Percentiles rank a stretch among this genome's conserved stretches.
Evolutionary conservation across 2,329 filamentous ascomycete genomes (phyloP).

Genomic region (Penicillium sp.): DNA sequence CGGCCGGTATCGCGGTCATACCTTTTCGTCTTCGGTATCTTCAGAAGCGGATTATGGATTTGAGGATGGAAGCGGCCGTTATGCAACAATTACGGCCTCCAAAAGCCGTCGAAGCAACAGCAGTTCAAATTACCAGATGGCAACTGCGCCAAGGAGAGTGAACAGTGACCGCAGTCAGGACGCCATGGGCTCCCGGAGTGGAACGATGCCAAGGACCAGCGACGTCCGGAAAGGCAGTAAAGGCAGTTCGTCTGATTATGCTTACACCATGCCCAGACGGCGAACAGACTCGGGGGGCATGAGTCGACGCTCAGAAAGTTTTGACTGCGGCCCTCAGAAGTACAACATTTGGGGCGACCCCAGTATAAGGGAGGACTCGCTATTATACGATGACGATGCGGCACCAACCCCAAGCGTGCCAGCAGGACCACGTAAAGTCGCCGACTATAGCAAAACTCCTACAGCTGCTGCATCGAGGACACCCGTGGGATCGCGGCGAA

Average conservation of each 20-base stretch:
- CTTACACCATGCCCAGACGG: slow-evolving; percentile 43
- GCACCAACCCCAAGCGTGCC: slow-evolving; percentile 83
- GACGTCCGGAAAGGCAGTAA: slow-evolving; percentile 61
- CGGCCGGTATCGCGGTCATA: slow-evolving; percentile 53
- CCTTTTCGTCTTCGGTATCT: slow-evolving; percentile 54
- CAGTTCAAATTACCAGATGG: slow-evolving; percentile 65
- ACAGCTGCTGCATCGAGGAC: slow-evolving; percentile 27
- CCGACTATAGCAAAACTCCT: slow-evolving; percentile 27
- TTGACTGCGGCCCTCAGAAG: slow-evolving; percentile 42
- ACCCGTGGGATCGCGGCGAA: slow-evolving; percentile 37
- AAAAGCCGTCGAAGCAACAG: slow-evolving; percentile 70
- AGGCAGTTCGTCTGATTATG: slow-evolving; percentile 69
- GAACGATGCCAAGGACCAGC: slow-evolving; percentile 22
- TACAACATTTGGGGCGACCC: slow-evolving; percentile 23
- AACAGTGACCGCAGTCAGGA: slow-evolving; percentile 55
- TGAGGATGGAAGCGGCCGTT: slow-evolving; percentile 39
- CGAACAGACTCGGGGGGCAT: slow-evolving; percentile 27
- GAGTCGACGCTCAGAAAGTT: slow-evolving; percentile 43
- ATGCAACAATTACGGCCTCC: slow-evolving; percentile 36
- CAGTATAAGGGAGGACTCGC: slow-evolving; percentile 20
- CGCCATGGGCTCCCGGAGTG: slow-evolving; percentile 36
- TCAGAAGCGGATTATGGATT: slow-evolving; percentile 51
- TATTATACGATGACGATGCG: slow-evolving; percentile 58
- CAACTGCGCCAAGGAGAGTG: slow-evolving; percentile 55
- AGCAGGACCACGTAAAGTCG: slow-evolving; percentile 63